phyloP scores from a whole-genome alignment of 345 rosid species.

The Eucalyptus cloeziana region DNA sequence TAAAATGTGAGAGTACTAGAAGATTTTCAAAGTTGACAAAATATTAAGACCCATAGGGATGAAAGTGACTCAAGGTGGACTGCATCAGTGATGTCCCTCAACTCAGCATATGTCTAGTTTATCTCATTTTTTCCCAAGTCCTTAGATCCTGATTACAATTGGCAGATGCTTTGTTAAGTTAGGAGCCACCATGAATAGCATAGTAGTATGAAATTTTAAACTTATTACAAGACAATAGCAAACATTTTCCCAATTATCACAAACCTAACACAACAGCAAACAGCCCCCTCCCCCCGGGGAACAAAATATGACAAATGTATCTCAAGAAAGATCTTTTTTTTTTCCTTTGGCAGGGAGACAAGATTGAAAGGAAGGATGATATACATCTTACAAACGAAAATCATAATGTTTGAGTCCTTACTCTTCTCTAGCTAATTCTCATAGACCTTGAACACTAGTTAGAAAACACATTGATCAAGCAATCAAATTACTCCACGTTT shows the following conservation, averaged over 20 bases:
- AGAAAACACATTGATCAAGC: background rate
- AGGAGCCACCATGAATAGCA: background rate
- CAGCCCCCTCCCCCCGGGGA: background rate
- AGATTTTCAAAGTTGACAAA: background rate
- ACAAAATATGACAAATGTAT: background rate
- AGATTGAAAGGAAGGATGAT: background rate
- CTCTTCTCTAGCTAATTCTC: background rate
- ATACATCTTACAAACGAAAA: background rate
- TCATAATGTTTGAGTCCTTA: background rate
- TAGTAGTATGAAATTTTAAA: background rate
- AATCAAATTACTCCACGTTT: background rate
- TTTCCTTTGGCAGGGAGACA: background rate
- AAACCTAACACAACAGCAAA: background rate
- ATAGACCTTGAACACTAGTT: background rate
- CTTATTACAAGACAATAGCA: background rate
- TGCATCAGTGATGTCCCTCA: background rate
- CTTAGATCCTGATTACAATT: background rate
- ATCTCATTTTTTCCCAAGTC: background rate
- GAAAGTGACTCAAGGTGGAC: background rate
- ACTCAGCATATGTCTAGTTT: background rate
- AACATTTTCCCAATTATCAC: too few relatives aligned
- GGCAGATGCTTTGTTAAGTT: background rate
- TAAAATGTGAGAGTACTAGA: background rate
- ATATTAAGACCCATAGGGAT: background rate
- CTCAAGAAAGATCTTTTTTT: background rate